Evolutionary conservation across 805 yeast genomes (phyloP), one percentile per base, ranked within the genome.

Genomic region (Cyberlindnera maclurae): DNA sequence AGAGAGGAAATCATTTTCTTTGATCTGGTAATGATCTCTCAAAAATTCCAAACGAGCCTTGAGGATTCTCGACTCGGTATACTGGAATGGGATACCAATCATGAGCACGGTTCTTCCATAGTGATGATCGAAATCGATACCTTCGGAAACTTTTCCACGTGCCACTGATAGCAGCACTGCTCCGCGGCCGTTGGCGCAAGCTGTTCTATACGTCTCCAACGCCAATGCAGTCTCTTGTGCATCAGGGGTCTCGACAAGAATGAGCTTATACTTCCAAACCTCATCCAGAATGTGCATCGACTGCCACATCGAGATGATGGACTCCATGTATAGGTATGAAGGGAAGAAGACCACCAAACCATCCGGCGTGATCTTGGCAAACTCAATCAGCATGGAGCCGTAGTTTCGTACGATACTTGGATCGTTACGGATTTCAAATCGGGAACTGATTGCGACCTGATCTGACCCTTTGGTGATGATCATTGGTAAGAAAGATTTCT

Each of bases 51-150:
- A 67, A 37, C 99, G 73, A 1, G 99, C 98, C 52, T 93, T 93
- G 52, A 93, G 68, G 47, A 93, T 93, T 55, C 97, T 78, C 4
- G 97, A 89, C 58, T 93, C 98, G 0, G 99, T 93, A 61, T 93
- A 93, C 70, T 93, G 99, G 71, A 93, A 93, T 0, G 99, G 99
- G 48, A 93, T 95, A 48, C 99, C 99, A 62, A 93, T 90, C 97
- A 93, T 90, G 44, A 93, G 68, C 44, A 93, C 99, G 0, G 97
- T 87, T 55, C 99, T 76, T 12, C 98, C 99, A 59, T 84, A 93
- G 48, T 93, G 98, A 59, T 93, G 96, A 58, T 93, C 97, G 65
- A 93, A 93, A 87, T 93, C 99, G 50, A 93, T 93, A 44, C 99
- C 99, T 62, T 93, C 99, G 1, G 95, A 84, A 1, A 93, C 98